Evolutionary conservation across 208 protist genomes (phyloP).

Genomic region (Crithidia sp.): DNA sequence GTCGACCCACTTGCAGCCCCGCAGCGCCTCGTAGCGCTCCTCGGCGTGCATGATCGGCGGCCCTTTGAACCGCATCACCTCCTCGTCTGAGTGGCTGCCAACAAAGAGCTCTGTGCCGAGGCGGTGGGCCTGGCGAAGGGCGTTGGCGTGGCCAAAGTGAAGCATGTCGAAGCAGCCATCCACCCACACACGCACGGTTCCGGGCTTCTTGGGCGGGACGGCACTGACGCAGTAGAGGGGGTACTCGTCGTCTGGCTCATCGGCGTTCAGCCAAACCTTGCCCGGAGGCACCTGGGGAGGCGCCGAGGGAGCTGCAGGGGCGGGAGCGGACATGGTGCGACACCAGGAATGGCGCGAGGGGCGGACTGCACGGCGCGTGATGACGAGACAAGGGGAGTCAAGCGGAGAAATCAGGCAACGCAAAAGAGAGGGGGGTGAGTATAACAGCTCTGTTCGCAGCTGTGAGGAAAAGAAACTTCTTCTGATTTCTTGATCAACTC

Average conservation of each 20-base stretch:
- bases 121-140: slow-evolving; percentile 81
- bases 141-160: slow-evolving; percentile 92
- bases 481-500: too few species aligned
- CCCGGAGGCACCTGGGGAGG: slow-evolving; percentile 33
- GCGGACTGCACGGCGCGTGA: too few species aligned
- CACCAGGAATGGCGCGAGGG: background rate
- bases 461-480: too few species aligned
- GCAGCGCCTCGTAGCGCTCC: slow-evolving; percentile 94
- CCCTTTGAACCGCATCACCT: slow-evolving; percentile 96
- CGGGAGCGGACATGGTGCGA: background rate
- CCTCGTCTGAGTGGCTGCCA: slow-evolving; percentile 96
- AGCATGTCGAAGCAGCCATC: slow-evolving; percentile 94
- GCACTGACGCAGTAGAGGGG: slow-evolving; percentile 48
- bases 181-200: slow-evolving; percentile 83
- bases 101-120: slow-evolving; percentile 96
- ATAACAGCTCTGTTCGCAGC: too few species aligned
- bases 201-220: slow-evolving; percentile 70
- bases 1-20: slow-evolving; percentile 98
- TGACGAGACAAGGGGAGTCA: too few species aligned
- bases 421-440: too few species aligned
- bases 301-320: background rate
- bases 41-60: slow-evolving; percentile 97
- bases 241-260: slow-evolving; percentile 69
- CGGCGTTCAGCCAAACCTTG: slow-evolving; percentile 74
- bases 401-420: too few species aligned